Conservation (phyloP, 116 monocot species). For the Posidonia oceanica region DNA sequence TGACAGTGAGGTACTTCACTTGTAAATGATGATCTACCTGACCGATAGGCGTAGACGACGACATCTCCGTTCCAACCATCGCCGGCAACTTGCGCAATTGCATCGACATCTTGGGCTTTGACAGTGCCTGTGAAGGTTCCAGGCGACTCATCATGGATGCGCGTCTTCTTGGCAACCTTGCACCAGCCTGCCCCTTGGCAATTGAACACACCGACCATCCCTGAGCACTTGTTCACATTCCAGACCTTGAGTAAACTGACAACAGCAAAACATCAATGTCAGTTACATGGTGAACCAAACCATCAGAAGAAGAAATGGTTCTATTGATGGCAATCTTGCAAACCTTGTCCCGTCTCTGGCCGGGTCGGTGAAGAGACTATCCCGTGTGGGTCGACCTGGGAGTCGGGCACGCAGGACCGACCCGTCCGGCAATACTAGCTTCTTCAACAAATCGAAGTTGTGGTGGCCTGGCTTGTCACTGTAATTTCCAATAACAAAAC, state of each 20-base stretch:
- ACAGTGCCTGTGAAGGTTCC: constrained; percentile 49
- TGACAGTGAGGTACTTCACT: not conserved
- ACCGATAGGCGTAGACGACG: constrained; percentile 36
- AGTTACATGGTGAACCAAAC: not conserved
- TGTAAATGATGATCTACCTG: constrained; percentile 17
- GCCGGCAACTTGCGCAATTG: constrained; percentile 44
- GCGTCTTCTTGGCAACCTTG: constrained; percentile 52
- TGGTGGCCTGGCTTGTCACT: constrained; percentile 81
- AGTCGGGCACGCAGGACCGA: constrained; percentile 53
- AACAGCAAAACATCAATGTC: not conserved
- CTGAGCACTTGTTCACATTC: constrained; percentile 72
- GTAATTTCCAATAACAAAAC: constrained; percentile 4
- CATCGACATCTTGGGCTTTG: constrained; percentile 34
- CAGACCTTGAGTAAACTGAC: constrained; percentile 73
- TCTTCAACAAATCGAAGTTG: constrained; percentile 59
- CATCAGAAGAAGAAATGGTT: not conserved
- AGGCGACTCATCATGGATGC: constrained; percentile 49
- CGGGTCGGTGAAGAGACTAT: constrained; percentile 53
- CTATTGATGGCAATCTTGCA: too few relatives aligned
- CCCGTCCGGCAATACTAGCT: constrained; percentile 58
- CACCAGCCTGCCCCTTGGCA: constrained; percentile 93
- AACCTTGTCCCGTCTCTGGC: constrained; percentile 45
- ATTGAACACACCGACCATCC: constrained; percentile 74
- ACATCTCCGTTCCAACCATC: constrained; percentile 48
- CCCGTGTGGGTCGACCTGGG: constrained; percentile 58